Evolutionary conservation across 176 grass and related monocot species (phyloP).

Genomic region (Dendrocalamus sinicus): DNA sequence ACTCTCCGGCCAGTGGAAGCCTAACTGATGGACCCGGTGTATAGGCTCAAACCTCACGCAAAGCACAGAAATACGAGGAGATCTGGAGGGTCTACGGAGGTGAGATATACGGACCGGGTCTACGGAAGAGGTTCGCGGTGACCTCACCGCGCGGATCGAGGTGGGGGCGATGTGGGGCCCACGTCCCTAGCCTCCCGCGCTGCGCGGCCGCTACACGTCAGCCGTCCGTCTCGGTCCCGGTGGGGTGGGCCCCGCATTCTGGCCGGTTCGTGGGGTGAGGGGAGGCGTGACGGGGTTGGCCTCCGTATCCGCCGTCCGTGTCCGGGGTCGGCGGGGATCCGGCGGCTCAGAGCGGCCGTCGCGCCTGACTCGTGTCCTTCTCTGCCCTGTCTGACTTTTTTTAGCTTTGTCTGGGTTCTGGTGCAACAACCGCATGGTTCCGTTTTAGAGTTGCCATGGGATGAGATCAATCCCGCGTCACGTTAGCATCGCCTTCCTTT

Average conservation of each 20-base stretch:
- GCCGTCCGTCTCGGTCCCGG: slow-evolving; percentile 6
- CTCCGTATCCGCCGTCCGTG: slow-evolving; percentile 15
- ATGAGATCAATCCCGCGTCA: not conserved
- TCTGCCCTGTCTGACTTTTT: not conserved
- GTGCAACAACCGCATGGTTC: slow-evolving; percentile 12
- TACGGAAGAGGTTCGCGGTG: not conserved
- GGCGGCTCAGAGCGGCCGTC: not conserved
- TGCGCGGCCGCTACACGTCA: not conserved
- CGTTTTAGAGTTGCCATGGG: not conserved
- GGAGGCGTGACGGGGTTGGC: slow-evolving; percentile 11
- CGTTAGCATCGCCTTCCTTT: not conserved
- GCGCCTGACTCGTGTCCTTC: not conserved
- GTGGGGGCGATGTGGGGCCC: slow-evolving; percentile 25
- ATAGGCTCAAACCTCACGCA: not conserved
- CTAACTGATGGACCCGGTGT: not conserved
- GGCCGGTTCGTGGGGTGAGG: not conserved
- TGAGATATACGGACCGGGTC: not conserved
- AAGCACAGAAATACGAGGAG: not conserved
- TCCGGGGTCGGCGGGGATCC: not conserved
- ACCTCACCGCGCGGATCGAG: slow-evolving; percentile 2
- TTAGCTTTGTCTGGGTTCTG: not conserved
- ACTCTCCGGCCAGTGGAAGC: not conserved
- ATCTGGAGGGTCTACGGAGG: rapidly evolving
- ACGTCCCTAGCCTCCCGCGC: not conserved
- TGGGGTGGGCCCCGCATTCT: slow-evolving; percentile 22